Evolutionary conservation across 2,329 filamentous ascomycete genomes (phyloP).

Genomic region (Sarocladium brachiariae): DNA sequence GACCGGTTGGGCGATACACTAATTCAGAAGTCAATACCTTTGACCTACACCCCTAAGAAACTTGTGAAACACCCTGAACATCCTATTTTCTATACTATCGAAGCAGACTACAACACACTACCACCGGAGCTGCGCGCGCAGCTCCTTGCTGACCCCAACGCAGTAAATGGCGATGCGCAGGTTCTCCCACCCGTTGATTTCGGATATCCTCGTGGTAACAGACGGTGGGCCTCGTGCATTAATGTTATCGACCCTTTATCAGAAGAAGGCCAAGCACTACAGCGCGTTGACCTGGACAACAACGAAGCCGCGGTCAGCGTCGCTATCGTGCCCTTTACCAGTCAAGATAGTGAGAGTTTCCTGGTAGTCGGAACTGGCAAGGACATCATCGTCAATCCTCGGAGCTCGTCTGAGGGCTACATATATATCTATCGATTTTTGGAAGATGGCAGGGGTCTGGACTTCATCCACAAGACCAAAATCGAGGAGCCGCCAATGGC

Average conservation of each 20-base stretch:
- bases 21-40: conserved; percentile 75
- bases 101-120: conserved; percentile 87
- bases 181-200: conserved; percentile 75
- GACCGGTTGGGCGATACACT: conserved; percentile 81
- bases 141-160: conserved; percentile 63
- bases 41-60: conserved; percentile 85
- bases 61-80: conserved; percentile 83
- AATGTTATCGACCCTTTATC: conserved; percentile 79
- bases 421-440: conserved; percentile 90
- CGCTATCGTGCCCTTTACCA: conserved; percentile 76
- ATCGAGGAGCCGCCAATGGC: conserved; percentile 84
- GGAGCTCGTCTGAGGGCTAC: conserved; percentile 69
- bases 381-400: conserved; percentile 74
- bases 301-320: conserved; percentile 91
- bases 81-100: conserved; percentile 87
- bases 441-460: conserved; percentile 77
- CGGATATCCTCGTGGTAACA: conserved; percentile 74
- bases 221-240: conserved; percentile 94
- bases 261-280: conserved; percentile 62
- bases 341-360: conserved; percentile 82
- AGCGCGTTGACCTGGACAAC: conserved; percentile 74
- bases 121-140: conserved; percentile 70
- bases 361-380: conserved; percentile 93
- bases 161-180: conserved; percentile 65
- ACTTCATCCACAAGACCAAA: conserved; percentile 95